Evolutionary conservation across 148 eudicot genomes (phyloP), one percentile per base, ranked within the genome.

Genomic region (Nyssa sinensis): DNA sequence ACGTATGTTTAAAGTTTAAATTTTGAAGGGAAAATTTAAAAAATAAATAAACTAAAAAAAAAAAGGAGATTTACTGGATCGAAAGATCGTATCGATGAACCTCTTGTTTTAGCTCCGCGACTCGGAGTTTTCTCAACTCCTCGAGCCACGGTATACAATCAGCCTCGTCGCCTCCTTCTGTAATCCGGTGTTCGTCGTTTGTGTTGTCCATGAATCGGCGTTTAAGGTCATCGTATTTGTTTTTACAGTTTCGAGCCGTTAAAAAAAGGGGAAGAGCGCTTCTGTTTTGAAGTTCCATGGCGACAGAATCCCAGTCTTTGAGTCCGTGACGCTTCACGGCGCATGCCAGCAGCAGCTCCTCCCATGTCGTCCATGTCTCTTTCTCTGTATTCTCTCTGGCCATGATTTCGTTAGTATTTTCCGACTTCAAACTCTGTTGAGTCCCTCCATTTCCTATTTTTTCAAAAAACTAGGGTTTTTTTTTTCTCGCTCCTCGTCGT

Each of bases 251-350:
- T 34, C 74, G 77, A 3, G 86, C 66, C 51, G 86, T 77, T 24
- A 63, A 21, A 14, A 53, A 31, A n/a, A 37, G 30, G 59, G 69
- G 34, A 51, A 65, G 59, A 9, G 80, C 19, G 33, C 51, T 72
- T 29, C 86, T 68, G 17, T 28, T 64, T 71, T 80, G 86, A 16
- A 83, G 81, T 32, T 83, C 86, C 59, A 58, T 60, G 33, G 84
- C 86, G 35, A 83, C 66, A 0, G 81, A 72, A 41, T 74, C 81
- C 86, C 86, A 83, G 33, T 79, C 71, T 53, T 33, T 69, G 34
- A 69, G 16, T 9, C 86, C 84, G 64, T 83, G 80, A 21, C 86
- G 83, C 74, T 80, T 80, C 74, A 83, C 86, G 63, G 86, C 86
- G 64, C 58, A 80, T 35, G 86, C 78, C 24, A 83, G 80, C 70